Base-by-base conservation (phyloP, 768 basidiomycete species). In the Dioszegia crocea region DNA sequence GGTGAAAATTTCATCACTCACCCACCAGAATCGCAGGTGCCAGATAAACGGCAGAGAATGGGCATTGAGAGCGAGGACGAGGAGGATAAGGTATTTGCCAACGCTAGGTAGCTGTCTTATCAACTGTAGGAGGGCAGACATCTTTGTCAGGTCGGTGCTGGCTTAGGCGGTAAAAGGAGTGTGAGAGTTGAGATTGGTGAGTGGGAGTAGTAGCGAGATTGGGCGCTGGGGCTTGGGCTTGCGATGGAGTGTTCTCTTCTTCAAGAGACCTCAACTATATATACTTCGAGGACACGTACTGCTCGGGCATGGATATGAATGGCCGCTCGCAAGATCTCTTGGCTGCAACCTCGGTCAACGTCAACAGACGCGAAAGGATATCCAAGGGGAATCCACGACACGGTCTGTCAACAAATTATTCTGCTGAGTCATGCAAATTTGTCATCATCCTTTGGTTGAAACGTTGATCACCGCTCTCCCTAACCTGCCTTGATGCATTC, bases 1-100 rank as follows among this genome's bases (percentile, higher is more conserved):
- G n/a, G n/a, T n/a, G n/a, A n/a, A n/a, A n/a, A n/a, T n/a, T n/a
- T n/a, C n/a, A 4, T 51, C 19, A 53, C 51, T 53, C 21, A 53
- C 61, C 41, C 57, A 55, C 70, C 61, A 71, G 23, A 69, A 68
- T 47, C 71, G 57, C 43, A 66, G 57, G 53, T 70, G 73, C 75
- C 75, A 76, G 38, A 50, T 30, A 45, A 74, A 63, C 1, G 72
- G 72, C 44, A 64, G 62, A 12, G 69, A 71, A 21, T 65, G 59
- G 3, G 69, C 64, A 41, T 74, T 68, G 52, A 67, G 36, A 31
- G 65, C 27, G 57, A 74, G 38, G 10, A 74, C 44, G 27, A 74
- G 54, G 11, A 74, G 33, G 17, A 74, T 46, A 55, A 67, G 14
- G 31, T 67, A 39, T 55, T 71, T 74, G 36, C 67, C 71, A 14